phyloP scores from a whole-genome alignment of 495 filamentous ascomycete species.

The Sphaerosporella brunnea region DNA sequence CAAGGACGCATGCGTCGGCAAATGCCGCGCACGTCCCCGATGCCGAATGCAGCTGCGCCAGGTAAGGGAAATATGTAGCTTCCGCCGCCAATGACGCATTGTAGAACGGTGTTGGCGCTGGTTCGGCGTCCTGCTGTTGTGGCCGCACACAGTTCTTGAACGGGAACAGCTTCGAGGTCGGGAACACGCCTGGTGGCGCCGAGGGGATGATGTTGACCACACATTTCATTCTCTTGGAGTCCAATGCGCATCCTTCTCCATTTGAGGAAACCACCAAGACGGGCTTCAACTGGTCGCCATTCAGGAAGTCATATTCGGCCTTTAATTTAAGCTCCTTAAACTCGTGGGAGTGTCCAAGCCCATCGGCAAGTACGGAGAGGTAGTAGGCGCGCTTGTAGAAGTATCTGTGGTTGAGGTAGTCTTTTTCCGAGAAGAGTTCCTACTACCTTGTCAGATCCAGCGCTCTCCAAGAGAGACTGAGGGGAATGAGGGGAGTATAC shows the following conservation, averaged over 20 bases:
- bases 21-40: slow-evolving; percentile 51
- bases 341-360: slow-evolving; percentile 40
- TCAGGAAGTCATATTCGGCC: slow-evolving; percentile 46
- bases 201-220: slow-evolving; percentile 65
- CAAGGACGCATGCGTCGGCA: slow-evolving; percentile 66
- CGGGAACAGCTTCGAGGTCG: slow-evolving; percentile 46
- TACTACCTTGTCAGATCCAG: no score
- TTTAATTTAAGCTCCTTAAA: slow-evolving; percentile 35
- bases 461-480: no score
- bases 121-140: slow-evolving; percentile 28
- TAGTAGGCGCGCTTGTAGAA: slow-evolving; percentile 93
- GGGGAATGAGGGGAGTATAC: slow-evolving; percentile 32
- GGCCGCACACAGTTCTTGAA: slow-evolving; percentile 52
- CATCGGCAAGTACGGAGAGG: slow-evolving; percentile 56
- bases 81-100: slow-evolving; percentile 77
- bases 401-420: slow-evolving; percentile 81
- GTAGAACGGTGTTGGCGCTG: slow-evolving; percentile 59
- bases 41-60: slow-evolving; percentile 50
- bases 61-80: slow-evolving; percentile 47
- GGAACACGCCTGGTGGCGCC: slow-evolving; percentile 47
- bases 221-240: slow-evolving; percentile 30
- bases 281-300: slow-evolving; percentile 65
- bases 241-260: slow-evolving; percentile 12
- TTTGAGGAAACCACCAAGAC: slow-evolving; percentile 40
- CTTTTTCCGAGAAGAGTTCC: slow-evolving; percentile 74